phyloP scores from a whole-genome alignment of 192 early-diverging fungal genomes.

The Backusella liffmaniae region DNA sequence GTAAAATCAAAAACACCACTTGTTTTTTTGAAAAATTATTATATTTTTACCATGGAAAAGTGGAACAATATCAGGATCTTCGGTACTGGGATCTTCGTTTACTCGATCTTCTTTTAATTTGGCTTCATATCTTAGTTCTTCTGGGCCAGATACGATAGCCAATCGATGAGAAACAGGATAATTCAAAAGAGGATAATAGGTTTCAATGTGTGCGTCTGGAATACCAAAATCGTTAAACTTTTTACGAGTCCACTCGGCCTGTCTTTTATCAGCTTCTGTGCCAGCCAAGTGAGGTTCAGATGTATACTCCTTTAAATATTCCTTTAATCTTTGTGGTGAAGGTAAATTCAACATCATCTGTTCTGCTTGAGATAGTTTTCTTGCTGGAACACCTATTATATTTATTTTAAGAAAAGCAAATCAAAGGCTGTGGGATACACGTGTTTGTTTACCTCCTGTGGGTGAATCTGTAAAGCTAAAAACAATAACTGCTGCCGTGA shows the following conservation, averaged over 20 bases:
- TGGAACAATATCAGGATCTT: constrained; percentile 52
- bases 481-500: not conserved
- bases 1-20: not conserved
- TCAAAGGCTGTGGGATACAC: not conserved
- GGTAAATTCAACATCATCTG: constrained; percentile 24
- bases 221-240: constrained; percentile 54
- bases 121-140: constrained; percentile 46
- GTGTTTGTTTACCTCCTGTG: not conserved
- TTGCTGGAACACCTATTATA: not conserved
- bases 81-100: constrained; percentile 55
- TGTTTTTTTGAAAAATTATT: not conserved
- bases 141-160: constrained; percentile 49
- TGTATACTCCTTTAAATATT: constrained; percentile 52
- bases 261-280: constrained; percentile 39
- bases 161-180: constrained; percentile 53
- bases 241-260: constrained; percentile 57
- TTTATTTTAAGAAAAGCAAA: not conserved
- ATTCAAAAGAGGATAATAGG: constrained; percentile 61
- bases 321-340: constrained; percentile 34
- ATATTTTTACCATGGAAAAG: constrained; percentile 54
- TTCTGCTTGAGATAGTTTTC: constrained; percentile 8
- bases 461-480: not conserved
- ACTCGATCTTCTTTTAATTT: constrained; percentile 53
- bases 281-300: constrained; percentile 61
- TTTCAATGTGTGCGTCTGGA: constrained; percentile 46